Evolutionary conservation across 169 alveolate species (phyloP).

Genomic region (Eimeria zaria): DNA sequence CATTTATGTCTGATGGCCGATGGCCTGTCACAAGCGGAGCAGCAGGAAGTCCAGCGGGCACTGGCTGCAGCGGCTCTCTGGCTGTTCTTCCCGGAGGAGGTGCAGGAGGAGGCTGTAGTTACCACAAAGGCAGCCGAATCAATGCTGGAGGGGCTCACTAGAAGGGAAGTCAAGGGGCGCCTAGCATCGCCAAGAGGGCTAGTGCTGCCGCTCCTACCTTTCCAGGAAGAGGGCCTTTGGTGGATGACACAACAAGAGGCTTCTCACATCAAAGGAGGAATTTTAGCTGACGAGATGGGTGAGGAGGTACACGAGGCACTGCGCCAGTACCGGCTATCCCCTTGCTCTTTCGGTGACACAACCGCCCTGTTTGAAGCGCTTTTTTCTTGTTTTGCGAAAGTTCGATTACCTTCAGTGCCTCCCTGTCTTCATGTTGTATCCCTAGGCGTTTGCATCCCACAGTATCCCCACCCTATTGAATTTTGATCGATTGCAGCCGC

Average conservation of each 20-base stretch:
- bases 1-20: constrained; percentile 37
- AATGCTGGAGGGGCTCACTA: constrained; percentile 46
- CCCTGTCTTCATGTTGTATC: not conserved
- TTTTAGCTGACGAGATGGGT: constrained; percentile 94
- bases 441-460: not conserved
- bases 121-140: constrained; percentile 28
- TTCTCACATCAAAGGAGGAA: constrained; percentile 90
- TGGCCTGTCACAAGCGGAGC: constrained; percentile 21
- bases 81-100: constrained; percentile 52
- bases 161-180: constrained; percentile 61
- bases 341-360: not conserved
- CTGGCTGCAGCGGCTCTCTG: constrained; percentile 62
- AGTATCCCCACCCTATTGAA: not conserved
- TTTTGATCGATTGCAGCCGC: not conserved
- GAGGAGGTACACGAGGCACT: constrained; percentile 19
- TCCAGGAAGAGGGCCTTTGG: constrained; percentile 91
- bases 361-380: not conserved
- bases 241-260: constrained; percentile 90
- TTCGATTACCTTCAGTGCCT: not conserved
- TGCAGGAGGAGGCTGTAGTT: constrained; percentile 32
- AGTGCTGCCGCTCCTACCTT: constrained; percentile 87
- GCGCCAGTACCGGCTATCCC: not conserved
- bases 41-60: constrained; percentile 10
- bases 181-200: constrained; percentile 76
- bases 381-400: not conserved